Base-by-base conservation (phyloP, 805 yeast genomes). In the Sugiyamaella lignohabitans region DNA sequence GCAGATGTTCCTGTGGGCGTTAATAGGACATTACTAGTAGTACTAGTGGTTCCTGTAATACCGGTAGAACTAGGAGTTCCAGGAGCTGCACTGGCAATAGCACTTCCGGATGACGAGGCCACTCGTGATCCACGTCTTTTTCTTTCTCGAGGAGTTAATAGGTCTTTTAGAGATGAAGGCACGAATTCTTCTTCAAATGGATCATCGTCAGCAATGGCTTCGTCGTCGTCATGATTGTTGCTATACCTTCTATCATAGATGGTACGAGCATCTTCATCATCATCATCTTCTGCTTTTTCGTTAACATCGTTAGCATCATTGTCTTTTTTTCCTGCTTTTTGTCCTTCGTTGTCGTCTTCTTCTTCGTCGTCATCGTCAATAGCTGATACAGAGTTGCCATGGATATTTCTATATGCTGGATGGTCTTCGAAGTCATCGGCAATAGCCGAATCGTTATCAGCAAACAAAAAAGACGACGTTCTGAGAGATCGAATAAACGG, bases 141-240 rank as follows among this genome's bases (percentile, higher is more conserved):
- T 18, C 84, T 64, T 60, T 88, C 96, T 54, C 79, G 84, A 0
- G 95, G 94, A 0, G 95, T 86, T 42, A 89, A 67, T 42, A 87
- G 68, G 53, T 87, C 95, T n/a, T 82, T 76, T 34, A 88, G 66
- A 23, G 89, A 78, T 4, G 82, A 79, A 1, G 97, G 97, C 2
- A 88, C 84, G 55, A 79, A 84, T 59, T 85, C 95, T 53, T 85
- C 89, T 40, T 76, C 85, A 59, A 67, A 75, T 27, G 32, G 32
- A 27, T 27, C 14, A 27, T 14, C 32, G 14, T 27, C 14, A 27
- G 14, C 14, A 8, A 14, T 27, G 4, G 72, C 66, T 32, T 63
- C 65, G 45, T 61, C 72, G 42, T 58, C 66, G 30, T 22, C 36
- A 16, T 17, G 16, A 16, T 17, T 36, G 17, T 8, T 10, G 17